Percentiles rank a stretch among this genome's conserved stretches.
Conservation (phyloP, 345 rosid genomes). For the Corchorus olitorius region DNA sequence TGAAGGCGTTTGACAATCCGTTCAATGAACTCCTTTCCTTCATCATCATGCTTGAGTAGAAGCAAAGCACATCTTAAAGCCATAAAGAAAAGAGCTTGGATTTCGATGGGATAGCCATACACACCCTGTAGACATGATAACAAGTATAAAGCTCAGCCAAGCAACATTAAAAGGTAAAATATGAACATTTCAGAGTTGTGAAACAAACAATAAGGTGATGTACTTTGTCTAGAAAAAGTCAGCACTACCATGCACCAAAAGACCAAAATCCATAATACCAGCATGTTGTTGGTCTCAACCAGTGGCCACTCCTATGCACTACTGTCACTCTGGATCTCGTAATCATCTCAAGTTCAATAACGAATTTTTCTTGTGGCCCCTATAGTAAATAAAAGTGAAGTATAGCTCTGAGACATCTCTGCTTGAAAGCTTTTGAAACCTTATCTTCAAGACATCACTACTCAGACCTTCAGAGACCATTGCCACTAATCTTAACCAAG, state of each 20-base stretch:
- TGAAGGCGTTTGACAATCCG: slow-evolving; percentile 89
- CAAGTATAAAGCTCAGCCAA: slow-evolving; percentile 2
- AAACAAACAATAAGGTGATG: neutral
- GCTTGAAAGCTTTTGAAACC: neutral
- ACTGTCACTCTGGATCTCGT: neutral
- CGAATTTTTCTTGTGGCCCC: neutral
- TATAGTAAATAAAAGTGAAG: neutral
- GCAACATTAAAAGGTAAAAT: neutral
- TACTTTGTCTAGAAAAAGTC: neutral
- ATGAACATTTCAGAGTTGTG: neutral
- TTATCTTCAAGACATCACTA: neutral
- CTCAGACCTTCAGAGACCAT: neutral
- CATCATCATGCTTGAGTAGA: slow-evolving; percentile 81
- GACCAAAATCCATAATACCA: neutral
- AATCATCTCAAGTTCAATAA: neutral
- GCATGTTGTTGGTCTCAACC: neutral
- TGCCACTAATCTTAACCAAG: neutral
- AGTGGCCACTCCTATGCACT: neutral
- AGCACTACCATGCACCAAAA: neutral
- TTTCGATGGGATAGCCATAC: slow-evolving; percentile 95
- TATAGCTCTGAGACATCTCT: neutral
- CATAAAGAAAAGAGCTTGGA: slow-evolving; percentile 96
- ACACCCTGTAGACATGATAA: slow-evolving; percentile 61
- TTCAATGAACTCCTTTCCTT: slow-evolving; percentile 87
- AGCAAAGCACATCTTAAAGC: slow-evolving; percentile 82